Evolutionary conservation across 306 rosid species (phyloP), one percentile per base, ranked within the genome.

Genomic region (Trifolium repens): DNA sequence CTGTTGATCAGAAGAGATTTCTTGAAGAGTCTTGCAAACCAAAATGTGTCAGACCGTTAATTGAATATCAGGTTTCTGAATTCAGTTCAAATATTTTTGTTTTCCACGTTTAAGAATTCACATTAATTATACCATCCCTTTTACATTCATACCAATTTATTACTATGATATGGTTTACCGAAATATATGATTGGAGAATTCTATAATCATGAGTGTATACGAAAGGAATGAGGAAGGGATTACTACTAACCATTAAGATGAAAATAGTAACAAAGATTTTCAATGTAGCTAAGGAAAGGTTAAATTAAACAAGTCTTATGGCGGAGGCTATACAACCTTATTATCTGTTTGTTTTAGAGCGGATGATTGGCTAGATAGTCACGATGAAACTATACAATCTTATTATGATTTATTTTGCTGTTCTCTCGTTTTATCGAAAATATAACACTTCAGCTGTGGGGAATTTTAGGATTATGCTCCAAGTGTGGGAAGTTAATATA

Each of bases 21-120:
- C 80, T 83, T 70, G 99, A 94, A 82, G 96, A 91, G 60, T 79
- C 84, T 63, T 94, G 99, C 91, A 91, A 92, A 79, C 99, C 99
- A 1, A 94, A 94, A 84, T 94, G 99, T 87, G 99, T 94, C 76
- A 94, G 90, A 67, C 91, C 96, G 49, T 82, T 91, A 8, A 83
- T 91, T 69, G 83, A 86, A 69, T 92, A 90, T 74, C 93, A 94
- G 99, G 98, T 91, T 73, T 35, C 62, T 4, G 5, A 17, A 0
- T 78, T 2, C 32, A 27, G 32, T 27, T 27, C 3, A 27, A 3
- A 9, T 71, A 12, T 13, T 27, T 10, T 53, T 60, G 43, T 57
- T 26, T 57, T 30, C 14, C 13, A 22, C 17, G 27, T 57, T 50
- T 34, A 14, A 16, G 42, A 54, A 60, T 70, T 2, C 26, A 14